Conservation (phyloP, 1,139 yeast genomes). For the Sugiyamaella xylanicola region DNA sequence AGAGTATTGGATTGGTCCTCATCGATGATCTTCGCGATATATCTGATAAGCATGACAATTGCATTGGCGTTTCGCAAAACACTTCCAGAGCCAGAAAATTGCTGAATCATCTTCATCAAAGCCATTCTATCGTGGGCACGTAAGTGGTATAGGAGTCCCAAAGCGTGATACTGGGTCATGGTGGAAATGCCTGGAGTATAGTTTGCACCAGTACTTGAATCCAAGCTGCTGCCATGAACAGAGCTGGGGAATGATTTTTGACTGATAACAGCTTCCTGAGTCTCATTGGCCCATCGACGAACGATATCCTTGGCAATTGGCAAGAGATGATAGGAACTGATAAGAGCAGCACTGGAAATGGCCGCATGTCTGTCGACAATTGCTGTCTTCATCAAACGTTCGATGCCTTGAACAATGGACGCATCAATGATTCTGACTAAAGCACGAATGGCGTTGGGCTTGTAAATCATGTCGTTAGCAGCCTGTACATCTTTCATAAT, state of each 20-base stretch:
- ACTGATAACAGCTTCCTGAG: conserved; percentile 80
- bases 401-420: conserved; percentile 91
- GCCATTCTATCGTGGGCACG: conserved; percentile 95
- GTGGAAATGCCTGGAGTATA: conserved; percentile 52
- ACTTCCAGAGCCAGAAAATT: conserved; percentile 54
- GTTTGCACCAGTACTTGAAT: conserved; percentile 19
- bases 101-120: conserved; percentile 83
- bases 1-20: conserved; percentile 48
- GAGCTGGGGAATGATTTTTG: conserved; percentile 63
- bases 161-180: conserved; percentile 93
- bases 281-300: conserved; percentile 89
- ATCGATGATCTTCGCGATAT: conserved; percentile 72
- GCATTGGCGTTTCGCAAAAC: conserved; percentile 55
- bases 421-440: conserved; percentile 88
- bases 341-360: conserved; percentile 89
- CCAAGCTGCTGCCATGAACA: conserved; percentile 18
- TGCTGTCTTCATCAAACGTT: conserved; percentile 88
- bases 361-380: conserved; percentile 89
- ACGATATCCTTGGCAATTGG: conserved; percentile 92
- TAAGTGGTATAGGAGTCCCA: conserved; percentile 84
- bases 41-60: conserved; percentile 80
- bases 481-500: conserved; percentile 95
- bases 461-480: conserved; percentile 78
- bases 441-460: conserved; percentile 94
- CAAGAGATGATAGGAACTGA: conserved; percentile 83